phyloP scores from a whole-genome alignment of 75 land plant genomes.

The Gnetum montanum region DNA sequence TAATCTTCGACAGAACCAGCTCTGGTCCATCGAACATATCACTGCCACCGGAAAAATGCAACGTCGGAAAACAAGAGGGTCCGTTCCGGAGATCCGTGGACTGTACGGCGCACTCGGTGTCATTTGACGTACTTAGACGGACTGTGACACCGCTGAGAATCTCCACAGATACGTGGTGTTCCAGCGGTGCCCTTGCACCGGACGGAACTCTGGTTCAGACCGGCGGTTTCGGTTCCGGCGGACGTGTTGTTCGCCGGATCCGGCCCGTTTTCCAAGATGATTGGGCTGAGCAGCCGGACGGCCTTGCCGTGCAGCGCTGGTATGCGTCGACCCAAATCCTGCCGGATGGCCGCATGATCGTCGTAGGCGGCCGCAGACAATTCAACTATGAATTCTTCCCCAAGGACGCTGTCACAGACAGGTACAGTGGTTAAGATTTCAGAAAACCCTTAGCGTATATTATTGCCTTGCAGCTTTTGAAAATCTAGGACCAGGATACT shows the following conservation, averaged over 20 bases:
- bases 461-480: no score
- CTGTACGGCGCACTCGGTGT: slow-evolving; percentile 34
- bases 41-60: background rate
- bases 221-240: slow-evolving; percentile 27
- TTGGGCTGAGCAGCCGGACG: slow-evolving; percentile 18
- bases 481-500: no score
- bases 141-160: slow-evolving; percentile 27
- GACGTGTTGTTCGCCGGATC: slow-evolving; percentile 14
- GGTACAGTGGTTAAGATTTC: no score
- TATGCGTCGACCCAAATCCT: slow-evolving; percentile 28
- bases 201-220: slow-evolving; percentile 39
- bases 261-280: slow-evolving; percentile 13
- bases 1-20: slow-evolving; percentile 48
- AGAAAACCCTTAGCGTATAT: no score
- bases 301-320: slow-evolving; percentile 22
- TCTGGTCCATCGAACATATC: slow-evolving; percentile 37
- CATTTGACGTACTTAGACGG: slow-evolving; percentile 18
- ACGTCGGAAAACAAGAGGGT: background rate
- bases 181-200: slow-evolving; percentile 26
- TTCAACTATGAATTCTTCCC: slow-evolving; percentile 36
- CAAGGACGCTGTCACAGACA: background rate
- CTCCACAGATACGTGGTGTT: slow-evolving; percentile 41
- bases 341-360: slow-evolving; percentile 28
- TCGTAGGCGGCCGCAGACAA: slow-evolving; percentile 28
- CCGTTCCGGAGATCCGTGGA: background rate